Base-by-base conservation (phyloP, 2,329 filamentous ascomycete species). In the Monilinia fructigena region DNA sequence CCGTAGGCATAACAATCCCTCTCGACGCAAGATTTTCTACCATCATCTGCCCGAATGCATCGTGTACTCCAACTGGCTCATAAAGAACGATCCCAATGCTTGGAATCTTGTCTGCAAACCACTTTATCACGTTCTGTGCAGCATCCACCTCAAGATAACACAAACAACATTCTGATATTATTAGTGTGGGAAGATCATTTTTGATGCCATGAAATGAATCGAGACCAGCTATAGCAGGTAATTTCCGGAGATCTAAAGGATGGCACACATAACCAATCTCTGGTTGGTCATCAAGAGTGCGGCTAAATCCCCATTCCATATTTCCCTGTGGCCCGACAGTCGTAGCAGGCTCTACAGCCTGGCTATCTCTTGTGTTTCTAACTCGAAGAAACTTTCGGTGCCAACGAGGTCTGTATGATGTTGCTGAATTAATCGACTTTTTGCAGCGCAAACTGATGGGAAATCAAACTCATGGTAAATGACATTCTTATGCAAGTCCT, bases 391-490 rank as follows among this genome's bases (percentile, higher is more conserved):
- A 7, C 16, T 55, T 45, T 65, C 66, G 16, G 12, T 38, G 8
- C 62, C 55, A 4, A 48, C 31, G n/a, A 68, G 50, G 10, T 35
- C 38, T n/a, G 55, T 26, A 26, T 54, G 31, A 14, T 68, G 64
- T 38, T 66, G 23, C 16, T 67, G 52, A 26, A 73, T 70, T 28
- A 68, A 70, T 4, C 47, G 66, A 11, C 62, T 67, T 66, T 76
- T 97, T 53, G 83, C 82, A 3, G 80, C 75, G n/a, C 87, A 88
- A 65, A 93, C 93, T 28, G 84, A 78, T 0, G 90, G 83, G 74
- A 98, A 98, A 77, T 99, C 95, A 66, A 99, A 82, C 77, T 99
- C 95, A 77, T 98, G 93, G 77, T 98, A 99, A 67, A 89, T 76
- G 23, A 97, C 77, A 40, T 74, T 71, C 1, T 63, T 67, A 38